Evolutionary conservation across 139 green algal genomes (phyloP), one percentile per base, ranked within the genome.

Genomic region (Zygnema circumcarinatum): DNA sequence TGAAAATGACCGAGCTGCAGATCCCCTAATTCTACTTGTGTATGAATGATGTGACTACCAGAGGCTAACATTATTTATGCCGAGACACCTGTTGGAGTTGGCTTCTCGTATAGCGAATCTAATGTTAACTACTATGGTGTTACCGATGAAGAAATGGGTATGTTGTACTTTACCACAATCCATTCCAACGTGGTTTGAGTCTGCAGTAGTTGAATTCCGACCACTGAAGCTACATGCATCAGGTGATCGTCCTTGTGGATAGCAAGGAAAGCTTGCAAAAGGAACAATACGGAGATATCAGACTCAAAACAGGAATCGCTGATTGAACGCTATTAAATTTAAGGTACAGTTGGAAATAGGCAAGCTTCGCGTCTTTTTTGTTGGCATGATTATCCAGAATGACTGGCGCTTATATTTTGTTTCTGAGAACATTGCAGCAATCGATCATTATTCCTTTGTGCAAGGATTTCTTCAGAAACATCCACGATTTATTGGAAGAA

Each of bases 41-140:
- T 62, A 62, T 62, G 16, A 62, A 62, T 62, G 47, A 16, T 7
- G 47, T 78, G 16, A 39, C 3, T 41, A 3, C 69, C 76, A 89
- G 83, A 87, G 25, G 93, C 94, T 38, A 94, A 93, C 62, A 83
- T 97, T 31, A 76, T 98, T 0, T 98, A 95, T 39, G 22, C 98
- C 11, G 95, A 98, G 76, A 93, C 76, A 39, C 95, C 95, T 3
- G 95, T 95, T 0, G 96, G 95, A 91, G 95, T 98, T 3, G 95
- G 95, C 22, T 98, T 94, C 72, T 92, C 54, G 52, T 98, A 97
- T 91, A 93, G 76, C 69, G 96, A 97, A 88, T 94, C 67, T 40
- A 84, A 88, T 1, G 1, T 25, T 0, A 95, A 98, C 56, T 84
- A 80, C 16, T 62, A 62, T 0, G 53, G 89, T 29, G 92, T 96